These are phyloP conservation scores for Zasmidium citrigriseum DNA, from an alignment of 2,329 filamentous ascomycete species.

Conservation along the genomic window DNA sequence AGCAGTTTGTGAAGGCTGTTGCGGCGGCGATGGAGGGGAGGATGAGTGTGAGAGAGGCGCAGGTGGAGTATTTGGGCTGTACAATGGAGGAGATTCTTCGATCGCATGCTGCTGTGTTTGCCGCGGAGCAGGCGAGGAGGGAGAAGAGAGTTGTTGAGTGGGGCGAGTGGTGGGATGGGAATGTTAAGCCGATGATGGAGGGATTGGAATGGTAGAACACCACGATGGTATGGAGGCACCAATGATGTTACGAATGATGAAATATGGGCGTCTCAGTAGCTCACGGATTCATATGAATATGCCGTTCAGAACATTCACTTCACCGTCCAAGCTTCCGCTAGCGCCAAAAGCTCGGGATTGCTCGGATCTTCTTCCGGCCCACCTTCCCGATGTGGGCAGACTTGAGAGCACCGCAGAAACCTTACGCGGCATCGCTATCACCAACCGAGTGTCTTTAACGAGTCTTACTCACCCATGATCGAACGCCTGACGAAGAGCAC, in stretches of 20 bases:
- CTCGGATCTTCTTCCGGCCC: neutral
- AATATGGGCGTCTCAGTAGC: no score
- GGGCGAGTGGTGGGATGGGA: slow-evolving; percentile 20
- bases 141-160: slow-evolving; percentile 70
- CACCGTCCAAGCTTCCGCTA: neutral
- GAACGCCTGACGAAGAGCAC: neutral
- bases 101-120: slow-evolving; percentile 91
- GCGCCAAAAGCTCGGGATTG: no score
- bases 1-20: slow-evolving; percentile 81
- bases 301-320: neutral
- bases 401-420: neutral
- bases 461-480: neutral
- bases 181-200: slow-evolving; percentile 9
- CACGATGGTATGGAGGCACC: neutral
- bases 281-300: neutral
- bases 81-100: slow-evolving; percentile 83
- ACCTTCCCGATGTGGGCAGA: neutral
- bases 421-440: neutral
- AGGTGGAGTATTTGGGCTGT: slow-evolving; percentile 75
- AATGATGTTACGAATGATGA: neutral
- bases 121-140: slow-evolving; percentile 81
- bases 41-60: slow-evolving; percentile 68
- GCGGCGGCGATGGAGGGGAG: slow-evolving; percentile 73
- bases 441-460: neutral
- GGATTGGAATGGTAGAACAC: neutral